Percentiles rank a stretch among this genome's conserved stretches.
Evolutionary conservation across 345 rosid species (phyloP).

Genomic region (Salix udensis): DNA sequence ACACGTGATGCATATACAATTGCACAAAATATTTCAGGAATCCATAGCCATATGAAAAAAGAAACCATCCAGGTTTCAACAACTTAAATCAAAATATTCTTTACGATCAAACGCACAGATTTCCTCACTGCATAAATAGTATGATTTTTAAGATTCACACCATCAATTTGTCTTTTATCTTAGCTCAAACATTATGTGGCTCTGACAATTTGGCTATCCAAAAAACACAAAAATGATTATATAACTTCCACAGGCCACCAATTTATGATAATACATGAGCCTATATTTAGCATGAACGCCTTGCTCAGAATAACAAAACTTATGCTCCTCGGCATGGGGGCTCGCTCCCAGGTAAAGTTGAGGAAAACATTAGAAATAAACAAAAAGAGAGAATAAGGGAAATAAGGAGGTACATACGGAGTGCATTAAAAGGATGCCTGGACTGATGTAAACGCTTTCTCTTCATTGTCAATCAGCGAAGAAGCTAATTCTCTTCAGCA

Average conservation of each 20-base stretch:
- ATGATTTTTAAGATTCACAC: not conserved
- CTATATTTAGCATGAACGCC: not conserved
- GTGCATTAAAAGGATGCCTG: slow-evolving; percentile 47
- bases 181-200: not conserved
- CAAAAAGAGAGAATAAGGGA: not conserved
- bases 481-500: slow-evolving; percentile 1
- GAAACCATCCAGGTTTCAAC: not conserved
- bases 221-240: not conserved
- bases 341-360: not conserved
- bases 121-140: not conserved
- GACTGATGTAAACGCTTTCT: slow-evolving; percentile 48
- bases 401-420: slow-evolving; percentile 46
- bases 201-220: not conserved
- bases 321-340: not conserved
- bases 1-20: not conserved
- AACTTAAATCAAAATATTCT: not conserved
- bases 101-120: not conserved
- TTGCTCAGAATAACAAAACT: not conserved
- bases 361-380: not conserved
- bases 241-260: not conserved
- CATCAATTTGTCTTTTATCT: not conserved
- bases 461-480: slow-evolving; percentile 28
- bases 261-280: not conserved
- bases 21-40: not conserved
- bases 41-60: not conserved